Evolutionary conservation across 768 basidiomycete species (phyloP).

Genomic region (Hygrocybe coccinea): DNA sequence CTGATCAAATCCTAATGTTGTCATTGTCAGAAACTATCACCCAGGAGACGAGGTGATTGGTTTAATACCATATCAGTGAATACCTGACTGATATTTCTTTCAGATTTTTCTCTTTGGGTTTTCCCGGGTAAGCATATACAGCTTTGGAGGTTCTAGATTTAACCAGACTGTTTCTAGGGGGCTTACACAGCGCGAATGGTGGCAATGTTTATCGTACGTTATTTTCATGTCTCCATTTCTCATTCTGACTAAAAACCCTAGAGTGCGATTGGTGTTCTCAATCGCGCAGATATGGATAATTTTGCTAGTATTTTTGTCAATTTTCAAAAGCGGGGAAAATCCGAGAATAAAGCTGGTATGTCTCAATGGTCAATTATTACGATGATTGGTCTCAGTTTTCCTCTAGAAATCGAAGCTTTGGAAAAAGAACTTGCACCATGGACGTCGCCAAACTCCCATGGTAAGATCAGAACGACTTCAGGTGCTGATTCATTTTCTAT

Average conservation of each 20-base stretch:
- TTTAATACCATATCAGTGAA: neutral
- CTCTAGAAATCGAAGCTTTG: conserved; percentile 35
- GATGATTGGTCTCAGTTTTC: neutral
- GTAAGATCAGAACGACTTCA: conserved; percentile 47
- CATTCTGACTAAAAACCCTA: conserved; percentile 21
- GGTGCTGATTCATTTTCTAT: conserved; percentile 50
- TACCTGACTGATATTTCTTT: conserved; percentile 1
- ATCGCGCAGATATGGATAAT: conserved; percentile 66
- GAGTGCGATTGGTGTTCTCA: conserved; percentile 69
- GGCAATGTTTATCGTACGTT: conserved; percentile 58
- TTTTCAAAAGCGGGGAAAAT: conserved; percentile 59
- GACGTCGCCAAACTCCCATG: conserved; percentile 47
- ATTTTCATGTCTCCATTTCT: neutral
- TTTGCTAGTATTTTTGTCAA: conserved; percentile 60
- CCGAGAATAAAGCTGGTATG: conserved; percentile 42
- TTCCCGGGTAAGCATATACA: conserved; percentile 45
- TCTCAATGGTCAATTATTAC: neutral
- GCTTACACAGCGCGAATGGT: conserved; percentile 76
- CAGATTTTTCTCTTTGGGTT: conserved; percentile 78
- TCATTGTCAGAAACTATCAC: conserved; percentile 51
- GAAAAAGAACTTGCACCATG: conserved; percentile 48
- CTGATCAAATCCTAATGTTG: neutral
- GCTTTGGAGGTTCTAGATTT: neutral
- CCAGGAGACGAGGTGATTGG: conserved; percentile 63
- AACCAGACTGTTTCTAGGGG: conserved; percentile 41